Evolutionary conservation across 1,284 basidiomycete species (phyloP).

Genomic region (Malassezia slooffiae): DNA sequence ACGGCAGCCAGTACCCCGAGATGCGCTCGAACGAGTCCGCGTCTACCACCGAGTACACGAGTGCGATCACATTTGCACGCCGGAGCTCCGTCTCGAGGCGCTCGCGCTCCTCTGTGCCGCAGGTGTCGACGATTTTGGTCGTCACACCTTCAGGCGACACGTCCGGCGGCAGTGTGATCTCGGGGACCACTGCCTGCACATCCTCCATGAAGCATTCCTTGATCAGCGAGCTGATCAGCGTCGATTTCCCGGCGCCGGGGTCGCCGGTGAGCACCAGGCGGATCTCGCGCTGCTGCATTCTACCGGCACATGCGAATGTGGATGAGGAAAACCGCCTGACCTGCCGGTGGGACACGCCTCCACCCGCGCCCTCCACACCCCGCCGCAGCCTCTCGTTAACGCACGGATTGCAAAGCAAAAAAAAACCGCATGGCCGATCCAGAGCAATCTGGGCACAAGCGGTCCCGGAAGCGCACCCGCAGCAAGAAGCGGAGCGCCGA

Average conservation of each 20-base stretch:
- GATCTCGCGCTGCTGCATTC: conserved; percentile 82
- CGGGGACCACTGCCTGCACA: conserved; percentile 52
- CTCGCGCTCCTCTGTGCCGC: conserved; percentile 56
- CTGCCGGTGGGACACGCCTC: no score
- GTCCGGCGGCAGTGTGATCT: conserved; percentile 41
- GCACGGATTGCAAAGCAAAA: no score
- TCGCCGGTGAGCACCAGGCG: conserved; percentile 88
- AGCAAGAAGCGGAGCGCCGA: no score
- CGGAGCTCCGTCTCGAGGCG: conserved; percentile 89
- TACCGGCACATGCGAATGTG: no score
- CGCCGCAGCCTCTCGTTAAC: no score
- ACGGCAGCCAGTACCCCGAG: conserved; percentile 96
- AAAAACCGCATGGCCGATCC: no score
- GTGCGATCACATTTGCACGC: conserved; percentile 92
- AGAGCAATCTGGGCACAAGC: no score
- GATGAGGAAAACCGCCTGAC: no score
- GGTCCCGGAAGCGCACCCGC: no score
- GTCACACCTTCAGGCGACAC: conserved; percentile 41
- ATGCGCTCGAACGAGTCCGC: conserved; percentile 92
- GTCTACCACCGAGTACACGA: conserved; percentile 88
- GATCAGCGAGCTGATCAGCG: conserved; percentile 49
- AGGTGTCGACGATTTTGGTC: conserved; percentile 44
- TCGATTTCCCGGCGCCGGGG: conserved; percentile 53
- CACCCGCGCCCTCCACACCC: no score
- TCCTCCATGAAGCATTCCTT: conserved; percentile 83